phyloP scores from a whole-genome alignment of 768 basidiomycete species.

The Amanita muscaria region DNA sequence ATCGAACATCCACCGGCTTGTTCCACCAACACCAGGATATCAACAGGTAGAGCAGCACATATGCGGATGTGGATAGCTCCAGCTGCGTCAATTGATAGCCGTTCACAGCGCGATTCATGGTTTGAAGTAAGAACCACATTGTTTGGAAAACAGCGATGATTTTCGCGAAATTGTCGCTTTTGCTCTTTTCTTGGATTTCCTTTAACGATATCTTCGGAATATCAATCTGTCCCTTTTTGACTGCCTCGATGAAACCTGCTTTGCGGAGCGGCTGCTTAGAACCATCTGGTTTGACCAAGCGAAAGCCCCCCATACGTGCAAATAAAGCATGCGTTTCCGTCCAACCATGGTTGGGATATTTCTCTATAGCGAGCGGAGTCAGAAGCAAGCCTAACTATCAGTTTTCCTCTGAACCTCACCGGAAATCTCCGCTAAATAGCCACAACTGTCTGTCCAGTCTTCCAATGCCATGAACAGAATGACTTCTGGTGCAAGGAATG shows the following conservation, averaged over 20 bases:
- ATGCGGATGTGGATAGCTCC: neutral
- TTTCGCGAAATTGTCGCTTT: neutral
- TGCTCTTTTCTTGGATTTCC: slow-evolving; percentile 2
- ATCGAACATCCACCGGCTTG: neutral
- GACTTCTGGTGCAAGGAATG: neutral
- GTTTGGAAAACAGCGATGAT: neutral
- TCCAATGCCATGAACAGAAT: neutral
- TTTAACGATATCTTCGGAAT: neutral
- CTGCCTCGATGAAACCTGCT: neutral
- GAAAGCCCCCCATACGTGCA: neutral
- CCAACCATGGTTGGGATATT: neutral
- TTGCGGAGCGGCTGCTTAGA: neutral
- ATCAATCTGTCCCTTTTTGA: neutral
- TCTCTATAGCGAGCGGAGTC: neutral
- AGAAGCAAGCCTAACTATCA: neutral
- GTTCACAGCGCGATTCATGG: neutral
- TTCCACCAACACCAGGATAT: slow-evolving; percentile 4
- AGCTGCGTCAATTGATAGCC: neutral
- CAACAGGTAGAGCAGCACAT: neutral
- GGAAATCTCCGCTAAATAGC: neutral
- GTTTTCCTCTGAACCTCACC: neutral
- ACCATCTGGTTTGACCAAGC: neutral
- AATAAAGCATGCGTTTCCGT: slow-evolving; percentile 3
- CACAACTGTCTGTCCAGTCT: neutral
- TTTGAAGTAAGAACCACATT: neutral